Conservation (phyloP, 2,329 filamentous ascomycete species). For the Xylariales sp. region DNA sequence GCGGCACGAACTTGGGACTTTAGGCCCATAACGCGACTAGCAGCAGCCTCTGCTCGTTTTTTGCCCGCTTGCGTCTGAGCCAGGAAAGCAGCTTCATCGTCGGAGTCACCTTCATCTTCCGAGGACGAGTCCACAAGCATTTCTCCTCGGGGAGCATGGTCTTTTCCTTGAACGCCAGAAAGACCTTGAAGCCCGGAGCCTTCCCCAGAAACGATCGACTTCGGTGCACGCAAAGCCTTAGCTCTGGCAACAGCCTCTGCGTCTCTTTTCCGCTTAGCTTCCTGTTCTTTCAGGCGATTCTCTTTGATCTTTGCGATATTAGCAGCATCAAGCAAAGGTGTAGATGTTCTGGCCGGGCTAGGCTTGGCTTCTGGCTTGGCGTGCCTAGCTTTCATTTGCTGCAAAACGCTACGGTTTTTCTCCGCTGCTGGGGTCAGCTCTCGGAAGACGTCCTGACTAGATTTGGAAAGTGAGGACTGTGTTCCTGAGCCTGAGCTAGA, state of each 20-base stretch:
- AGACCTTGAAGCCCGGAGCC: slow-evolving; percentile 74
- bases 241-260: slow-evolving; percentile 67
- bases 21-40: slow-evolving; percentile 43
- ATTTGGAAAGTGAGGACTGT: slow-evolving; percentile 18
- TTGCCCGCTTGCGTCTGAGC: slow-evolving; percentile 40
- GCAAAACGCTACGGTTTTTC: slow-evolving; percentile 38
- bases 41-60: slow-evolving; percentile 43
- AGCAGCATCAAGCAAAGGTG: slow-evolving; percentile 21
- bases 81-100: slow-evolving; percentile 49
- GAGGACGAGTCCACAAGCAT: slow-evolving; percentile 89
- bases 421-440: slow-evolving; percentile 41
- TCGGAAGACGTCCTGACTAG: slow-evolving; percentile 42
- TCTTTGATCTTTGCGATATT: slow-evolving; percentile 60
- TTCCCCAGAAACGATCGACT: slow-evolving; percentile 60
- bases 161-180: slow-evolving; percentile 68
- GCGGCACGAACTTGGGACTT: slow-evolving; percentile 61
- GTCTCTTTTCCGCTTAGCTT: slow-evolving; percentile 69
- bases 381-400: slow-evolving; percentile 37
- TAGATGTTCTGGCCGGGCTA: slow-evolving; percentile 5
- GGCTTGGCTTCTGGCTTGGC: slow-evolving; percentile 8
- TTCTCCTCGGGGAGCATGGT: slow-evolving; percentile 72
- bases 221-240: slow-evolving; percentile 52
- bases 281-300: slow-evolving; percentile 69
- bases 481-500: slow-evolving; percentile 10
- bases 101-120: slow-evolving; percentile 67